These are phyloP conservation scores for Jackrogersella minutella DNA, from an alignment of 495 filamentous ascomycete species.

Conservation along the genomic window DNA sequence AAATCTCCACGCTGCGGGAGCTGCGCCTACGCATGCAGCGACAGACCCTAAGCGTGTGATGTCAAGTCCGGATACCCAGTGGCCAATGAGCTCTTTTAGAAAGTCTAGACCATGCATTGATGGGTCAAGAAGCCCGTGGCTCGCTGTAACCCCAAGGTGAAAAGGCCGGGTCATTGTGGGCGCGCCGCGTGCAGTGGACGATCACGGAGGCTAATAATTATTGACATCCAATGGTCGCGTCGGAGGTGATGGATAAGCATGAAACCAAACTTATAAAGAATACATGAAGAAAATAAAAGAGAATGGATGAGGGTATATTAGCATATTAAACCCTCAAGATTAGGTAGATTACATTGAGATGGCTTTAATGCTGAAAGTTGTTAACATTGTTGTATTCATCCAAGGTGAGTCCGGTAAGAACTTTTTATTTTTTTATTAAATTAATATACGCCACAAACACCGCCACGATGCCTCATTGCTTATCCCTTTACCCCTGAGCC, in stretches of 20 bases:
- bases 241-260: conserved; percentile 8
- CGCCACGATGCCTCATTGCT: conserved; percentile 11
- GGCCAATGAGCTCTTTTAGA: conserved; percentile 40
- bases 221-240: too few species aligned
- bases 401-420: conserved; percentile 19
- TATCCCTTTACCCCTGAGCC: conserved; percentile 11
- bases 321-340: conserved; percentile 49
- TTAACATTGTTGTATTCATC: background rate
- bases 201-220: conserved; percentile 1
- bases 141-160: conserved; percentile 37
- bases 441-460: conserved; percentile 28
- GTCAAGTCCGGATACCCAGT: conserved; percentile 42
- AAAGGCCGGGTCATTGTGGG: conserved; percentile 36
- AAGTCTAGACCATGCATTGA: conserved; percentile 40
- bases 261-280: conserved; percentile 20
- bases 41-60: conserved; percentile 45
- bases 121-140: conserved; percentile 37
- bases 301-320: conserved; percentile 26
- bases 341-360: conserved; percentile 15
- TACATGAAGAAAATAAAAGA: conserved; percentile 18
- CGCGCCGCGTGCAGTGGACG: conserved; percentile 12
- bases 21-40: conserved; percentile 41
- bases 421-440: background rate
- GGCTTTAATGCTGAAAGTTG: background rate
- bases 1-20: conserved; percentile 43